Conservation (phyloP, 202 grass and related monocot genomes). For the Panicum virgatum region DNA sequence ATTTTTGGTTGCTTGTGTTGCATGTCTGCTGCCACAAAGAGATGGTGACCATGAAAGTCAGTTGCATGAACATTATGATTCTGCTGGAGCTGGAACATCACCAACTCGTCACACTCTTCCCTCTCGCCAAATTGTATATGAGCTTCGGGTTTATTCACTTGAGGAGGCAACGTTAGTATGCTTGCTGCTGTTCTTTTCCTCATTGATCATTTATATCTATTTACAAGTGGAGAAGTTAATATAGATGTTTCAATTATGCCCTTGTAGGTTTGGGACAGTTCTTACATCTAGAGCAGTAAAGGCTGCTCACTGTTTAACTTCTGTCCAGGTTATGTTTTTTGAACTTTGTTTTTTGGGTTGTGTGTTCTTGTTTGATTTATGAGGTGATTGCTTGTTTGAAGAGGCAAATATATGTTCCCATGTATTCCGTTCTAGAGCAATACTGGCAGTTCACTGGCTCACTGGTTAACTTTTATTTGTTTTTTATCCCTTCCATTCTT, state of each 20-base stretch:
- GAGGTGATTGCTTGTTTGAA: not conserved
- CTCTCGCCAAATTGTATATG: constrained; percentile 91
- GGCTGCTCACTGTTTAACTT: constrained; percentile 98
- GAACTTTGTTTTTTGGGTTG: not conserved
- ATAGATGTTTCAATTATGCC: not conserved
- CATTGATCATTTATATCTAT: constrained; percentile 1
- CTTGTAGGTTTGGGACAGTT: constrained; percentile 74
- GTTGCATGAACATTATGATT: constrained; percentile 69
- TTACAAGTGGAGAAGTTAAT: constrained; percentile 12
- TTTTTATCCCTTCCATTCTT: constrained; percentile 47
- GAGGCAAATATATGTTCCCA: not conserved
- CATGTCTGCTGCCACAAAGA: constrained; percentile 85
- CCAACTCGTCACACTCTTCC: constrained; percentile 90
- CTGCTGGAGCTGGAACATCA: constrained; percentile 70
- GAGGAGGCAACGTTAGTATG: constrained; percentile 78
- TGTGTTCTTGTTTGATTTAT: not conserved
- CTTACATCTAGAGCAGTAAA: constrained; percentile 88
- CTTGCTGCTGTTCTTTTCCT: constrained; percentile 16
- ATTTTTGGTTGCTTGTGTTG: constrained; percentile 95
- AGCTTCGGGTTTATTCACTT: constrained; percentile 97
- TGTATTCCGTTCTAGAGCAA: constrained; percentile 52
- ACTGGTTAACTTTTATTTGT: constrained; percentile 91
- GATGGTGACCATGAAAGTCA: constrained; percentile 73
- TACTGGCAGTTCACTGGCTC: constrained; percentile 77
- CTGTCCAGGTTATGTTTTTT: constrained; percentile 57